These are phyloP conservation scores for Bipolaris gigantea DNA, from an alignment of 2,329 filamentous ascomycete species.

Conservation along the genomic window DNA sequence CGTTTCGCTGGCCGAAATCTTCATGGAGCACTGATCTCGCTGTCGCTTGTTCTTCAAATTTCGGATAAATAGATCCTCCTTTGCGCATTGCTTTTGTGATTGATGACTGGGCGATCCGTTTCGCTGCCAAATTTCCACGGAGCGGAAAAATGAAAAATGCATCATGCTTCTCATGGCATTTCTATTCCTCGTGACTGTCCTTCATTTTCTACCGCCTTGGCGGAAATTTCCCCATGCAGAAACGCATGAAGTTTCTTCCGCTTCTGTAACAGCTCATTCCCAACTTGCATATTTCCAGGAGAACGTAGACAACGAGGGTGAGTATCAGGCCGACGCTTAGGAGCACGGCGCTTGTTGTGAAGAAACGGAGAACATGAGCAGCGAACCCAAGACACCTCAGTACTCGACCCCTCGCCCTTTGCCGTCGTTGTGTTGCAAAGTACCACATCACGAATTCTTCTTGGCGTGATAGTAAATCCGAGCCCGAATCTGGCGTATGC, in stretches of 20 bases:
- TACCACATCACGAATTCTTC: slow-evolving; percentile 4
- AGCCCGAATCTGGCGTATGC: not conserved
- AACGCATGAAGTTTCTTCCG: not conserved
- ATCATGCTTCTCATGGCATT: not conserved
- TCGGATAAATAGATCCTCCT: not conserved
- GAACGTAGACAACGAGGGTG: not conserved
- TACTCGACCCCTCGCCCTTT: not conserved
- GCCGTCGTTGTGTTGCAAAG: not conserved
- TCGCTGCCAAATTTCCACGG: not conserved
- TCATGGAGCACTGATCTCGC: not conserved
- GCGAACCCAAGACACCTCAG: not conserved
- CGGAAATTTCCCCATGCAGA: not conserved
- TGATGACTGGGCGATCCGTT: not conserved
- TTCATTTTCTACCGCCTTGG: not conserved
- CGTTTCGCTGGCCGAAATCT: not conserved
- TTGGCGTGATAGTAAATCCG: not conserved
- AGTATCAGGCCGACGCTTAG: not conserved
- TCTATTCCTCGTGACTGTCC: not conserved
- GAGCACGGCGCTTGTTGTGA: not conserved
- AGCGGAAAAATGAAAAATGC: not conserved
- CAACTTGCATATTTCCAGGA: not conserved
- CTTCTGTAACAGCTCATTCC: not conserved
- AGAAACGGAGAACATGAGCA: slow-evolving; percentile 3
- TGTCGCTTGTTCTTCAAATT: not conserved
- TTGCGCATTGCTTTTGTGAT: not conserved